Evolutionary conservation across 345 rosid species (phyloP), one percentile per base, ranked within the genome.

Genomic region (Populus euphratica): DNA sequence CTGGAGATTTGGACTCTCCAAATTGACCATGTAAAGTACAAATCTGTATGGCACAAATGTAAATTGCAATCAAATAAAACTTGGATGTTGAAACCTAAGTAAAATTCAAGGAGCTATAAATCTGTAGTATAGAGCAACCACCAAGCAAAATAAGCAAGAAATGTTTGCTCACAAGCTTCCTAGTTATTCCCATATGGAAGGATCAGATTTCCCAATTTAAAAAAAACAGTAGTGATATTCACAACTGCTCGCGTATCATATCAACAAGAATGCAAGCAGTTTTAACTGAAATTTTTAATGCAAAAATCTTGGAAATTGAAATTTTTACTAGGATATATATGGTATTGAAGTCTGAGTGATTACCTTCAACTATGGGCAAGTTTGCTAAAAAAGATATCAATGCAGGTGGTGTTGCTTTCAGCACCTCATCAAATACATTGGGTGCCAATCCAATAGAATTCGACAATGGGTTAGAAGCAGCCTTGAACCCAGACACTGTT

Each of bases 391-490:
- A 90, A 33, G 94, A 88, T 44, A 86, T 59, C 83, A 93, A 70
- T 77, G 93, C 87, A 76, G 96, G 92, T 35, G 99, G 93, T 78
- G 98, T 88, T 52, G 88, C 94, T 89, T 90, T 95, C 84, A 90
- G 76, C 76, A 89, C 78, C 73, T 93, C 99, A 62, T 90, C 93
- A 70, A 86, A 76, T 50, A 85, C 77, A 78, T 72, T 81, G 75
- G 87, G 68, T 75, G 88, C 67, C 59, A 78, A 52, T 23, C 89
- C 77, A 67, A 82, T 78, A 70, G 85, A 71, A 78, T 83, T 88
- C 62, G 86, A 69, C 81, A 85, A 83, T 63, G 83, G 77, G 78
- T 81, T 87, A 54, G 90, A 74, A 71, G 83, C 79, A 29, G 78
- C 81, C 49, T 69, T 75, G 0, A 39, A 52, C 29, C 61, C 77